Evolutionary conservation across 768 basidiomycete species (phyloP).

Genomic region (Suillus luteus): DNA sequence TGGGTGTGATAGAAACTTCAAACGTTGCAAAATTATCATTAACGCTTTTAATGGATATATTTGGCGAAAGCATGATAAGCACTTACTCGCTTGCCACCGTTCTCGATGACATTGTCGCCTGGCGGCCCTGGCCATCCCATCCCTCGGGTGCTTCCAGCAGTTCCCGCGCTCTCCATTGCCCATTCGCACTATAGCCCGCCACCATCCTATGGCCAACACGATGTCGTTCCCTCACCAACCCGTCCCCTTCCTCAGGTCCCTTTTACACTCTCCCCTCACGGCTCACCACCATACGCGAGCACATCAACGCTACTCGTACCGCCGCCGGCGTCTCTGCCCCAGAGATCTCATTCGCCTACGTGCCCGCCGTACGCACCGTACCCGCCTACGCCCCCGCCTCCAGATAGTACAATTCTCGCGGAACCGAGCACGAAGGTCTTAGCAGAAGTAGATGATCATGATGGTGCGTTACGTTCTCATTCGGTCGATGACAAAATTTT

Average conservation of each 20-base stretch:
- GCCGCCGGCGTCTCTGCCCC: constrained; percentile 56
- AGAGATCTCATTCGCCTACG: constrained; percentile 68
- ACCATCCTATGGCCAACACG: too few relatives aligned
- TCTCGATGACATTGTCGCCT: too few relatives aligned
- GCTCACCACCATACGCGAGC: constrained; percentile 25
- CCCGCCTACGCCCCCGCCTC: constrained; percentile 51
- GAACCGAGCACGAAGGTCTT: constrained; percentile 80
- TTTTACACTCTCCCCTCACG: too few relatives aligned
- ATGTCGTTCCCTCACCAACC: too few relatives aligned
- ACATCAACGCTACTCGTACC: constrained; percentile 51
- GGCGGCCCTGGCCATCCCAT: too few relatives aligned
- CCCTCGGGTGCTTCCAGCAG: too few relatives aligned
- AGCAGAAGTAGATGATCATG: constrained; percentile 38
- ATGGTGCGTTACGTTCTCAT: constrained; percentile 41
- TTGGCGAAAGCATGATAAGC: too few relatives aligned
- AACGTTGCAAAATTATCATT: too few relatives aligned
- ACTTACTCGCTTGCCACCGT: too few relatives aligned
- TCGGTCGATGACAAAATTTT: background rate
- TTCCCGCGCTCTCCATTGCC: constrained; percentile 21
- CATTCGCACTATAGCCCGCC: background rate
- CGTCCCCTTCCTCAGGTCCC: constrained; percentile 19
- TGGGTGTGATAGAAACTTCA: too few relatives aligned
- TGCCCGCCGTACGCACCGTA: constrained; percentile 48
- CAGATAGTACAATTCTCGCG: constrained; percentile 34
- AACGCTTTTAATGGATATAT: too few relatives aligned